Conservation (phyloP, 2,329 filamentous ascomycete species). For the Aspergillus fumigatiaffinis region DNA sequence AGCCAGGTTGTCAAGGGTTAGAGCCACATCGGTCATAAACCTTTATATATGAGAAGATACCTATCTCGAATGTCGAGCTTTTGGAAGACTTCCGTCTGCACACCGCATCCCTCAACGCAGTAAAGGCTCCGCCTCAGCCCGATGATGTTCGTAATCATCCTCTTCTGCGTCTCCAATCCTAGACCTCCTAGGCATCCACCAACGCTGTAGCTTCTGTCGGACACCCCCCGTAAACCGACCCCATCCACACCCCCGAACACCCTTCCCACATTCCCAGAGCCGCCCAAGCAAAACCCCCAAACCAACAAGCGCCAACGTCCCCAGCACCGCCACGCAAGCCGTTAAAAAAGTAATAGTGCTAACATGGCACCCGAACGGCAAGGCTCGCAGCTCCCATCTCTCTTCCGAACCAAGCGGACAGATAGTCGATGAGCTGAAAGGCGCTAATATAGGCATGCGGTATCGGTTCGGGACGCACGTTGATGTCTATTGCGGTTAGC, state of each 20-base stretch:
- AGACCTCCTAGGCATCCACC: not conserved
- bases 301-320: constrained; percentile 23
- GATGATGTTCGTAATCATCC: constrained; percentile 5
- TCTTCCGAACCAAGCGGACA: constrained; percentile 39
- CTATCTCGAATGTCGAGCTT: not conserved
- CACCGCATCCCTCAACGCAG: constrained; percentile 11
- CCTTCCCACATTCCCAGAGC: constrained; percentile 10
- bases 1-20: constrained; percentile 32
- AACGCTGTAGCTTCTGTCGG: not conserved
- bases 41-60: not conserved
- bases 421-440: constrained; percentile 30
- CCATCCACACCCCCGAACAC: not conserved
- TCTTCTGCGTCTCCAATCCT: not conserved
- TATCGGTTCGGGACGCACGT: constrained; percentile 38
- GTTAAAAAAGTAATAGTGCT: constrained; percentile 40
- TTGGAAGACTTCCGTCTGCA: not conserved
- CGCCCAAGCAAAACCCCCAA: constrained; percentile 12
- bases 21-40: not conserved
- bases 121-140: constrained; percentile 24
- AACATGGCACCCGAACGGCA: constrained; percentile 38
- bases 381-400: constrained; percentile 40
- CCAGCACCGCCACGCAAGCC: constrained; percentile 27
- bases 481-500: constrained; percentile 27
- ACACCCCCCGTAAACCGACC: not conserved
- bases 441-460: constrained; percentile 36